These are phyloP conservation scores for Dactylonectria macrodidyma DNA, from an alignment of 2,329 filamentous ascomycete species.

Conservation along the genomic window DNA sequence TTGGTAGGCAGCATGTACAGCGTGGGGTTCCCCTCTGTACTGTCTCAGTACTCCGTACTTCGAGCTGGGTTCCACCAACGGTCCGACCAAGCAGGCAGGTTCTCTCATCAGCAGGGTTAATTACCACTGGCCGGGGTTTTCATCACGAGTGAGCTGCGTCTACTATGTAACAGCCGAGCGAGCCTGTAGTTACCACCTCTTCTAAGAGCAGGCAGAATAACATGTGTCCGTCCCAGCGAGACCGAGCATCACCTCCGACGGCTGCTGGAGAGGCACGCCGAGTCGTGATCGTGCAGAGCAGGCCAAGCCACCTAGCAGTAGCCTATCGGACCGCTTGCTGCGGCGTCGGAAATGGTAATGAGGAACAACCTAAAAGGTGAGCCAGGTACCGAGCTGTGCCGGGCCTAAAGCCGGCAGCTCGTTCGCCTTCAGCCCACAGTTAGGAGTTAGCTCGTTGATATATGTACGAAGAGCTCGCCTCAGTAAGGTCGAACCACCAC, in stretches of 20 bases:
- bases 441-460: conserved; percentile 7
- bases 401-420: conserved; percentile 12
- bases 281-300: background rate
- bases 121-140: background rate
- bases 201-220: background rate
- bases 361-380: background rate
- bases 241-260: background rate
- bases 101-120: background rate
- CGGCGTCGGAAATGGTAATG: background rate
- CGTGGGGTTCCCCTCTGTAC: conserved; percentile 27
- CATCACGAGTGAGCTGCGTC: conserved; percentile 3
- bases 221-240: background rate
- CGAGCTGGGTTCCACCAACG: conserved; percentile 7
- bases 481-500: conserved; percentile 22
- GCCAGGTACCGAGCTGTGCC: background rate
- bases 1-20: conserved; percentile 9
- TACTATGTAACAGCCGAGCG: conserved; percentile 7
- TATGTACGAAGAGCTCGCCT: conserved; percentile 23
- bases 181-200: background rate
- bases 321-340: background rate
- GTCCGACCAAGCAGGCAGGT: background rate
- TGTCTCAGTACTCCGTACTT: background rate
- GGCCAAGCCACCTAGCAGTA: conserved; percentile 6
- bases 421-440: background rate
- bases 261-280: background rate